These are phyloP conservation scores for Raddia distichophylla DNA, from an alignment of 176 grass and related monocot species.

Conservation along the genomic window DNA sequence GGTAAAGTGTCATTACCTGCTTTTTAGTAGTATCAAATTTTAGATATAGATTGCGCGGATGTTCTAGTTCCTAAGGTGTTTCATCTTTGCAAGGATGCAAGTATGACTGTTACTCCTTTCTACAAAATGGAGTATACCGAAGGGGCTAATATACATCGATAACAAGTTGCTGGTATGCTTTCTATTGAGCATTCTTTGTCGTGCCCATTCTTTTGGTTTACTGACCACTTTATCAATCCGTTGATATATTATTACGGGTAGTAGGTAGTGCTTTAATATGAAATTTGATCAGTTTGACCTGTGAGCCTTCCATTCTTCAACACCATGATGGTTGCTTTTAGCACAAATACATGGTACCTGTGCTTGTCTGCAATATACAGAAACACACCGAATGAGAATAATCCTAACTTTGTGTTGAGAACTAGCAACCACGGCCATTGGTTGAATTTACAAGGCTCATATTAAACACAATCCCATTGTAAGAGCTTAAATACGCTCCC, in stretches of 20 bases:
- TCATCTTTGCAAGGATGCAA: too few relatives aligned
- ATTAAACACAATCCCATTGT: background rate
- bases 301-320: background rate
- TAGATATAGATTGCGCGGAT: too few relatives aligned
- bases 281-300: background rate
- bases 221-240: background rate
- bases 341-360: background rate
- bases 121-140: too few relatives aligned
- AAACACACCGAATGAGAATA: background rate
- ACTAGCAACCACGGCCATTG: constrained; percentile 2
- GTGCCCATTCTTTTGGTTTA: background rate
- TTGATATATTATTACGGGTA: background rate
- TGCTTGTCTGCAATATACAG: constrained; percentile 2
- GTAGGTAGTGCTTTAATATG: background rate
- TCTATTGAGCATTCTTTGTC: background rate
- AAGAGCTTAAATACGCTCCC: background rate
- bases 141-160: constrained; percentile 39
- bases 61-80: too few relatives aligned
- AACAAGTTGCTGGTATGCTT: constrained; percentile 54
- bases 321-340: background rate
- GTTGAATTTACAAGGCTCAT: background rate
- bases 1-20: too few relatives aligned
- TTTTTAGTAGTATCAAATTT: too few relatives aligned
- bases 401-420: background rate
- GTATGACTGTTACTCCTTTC: too few relatives aligned